Evolutionary conservation across 176 grass and related monocot species (phyloP).

Genomic region (Bonia amplexicaulis): DNA sequence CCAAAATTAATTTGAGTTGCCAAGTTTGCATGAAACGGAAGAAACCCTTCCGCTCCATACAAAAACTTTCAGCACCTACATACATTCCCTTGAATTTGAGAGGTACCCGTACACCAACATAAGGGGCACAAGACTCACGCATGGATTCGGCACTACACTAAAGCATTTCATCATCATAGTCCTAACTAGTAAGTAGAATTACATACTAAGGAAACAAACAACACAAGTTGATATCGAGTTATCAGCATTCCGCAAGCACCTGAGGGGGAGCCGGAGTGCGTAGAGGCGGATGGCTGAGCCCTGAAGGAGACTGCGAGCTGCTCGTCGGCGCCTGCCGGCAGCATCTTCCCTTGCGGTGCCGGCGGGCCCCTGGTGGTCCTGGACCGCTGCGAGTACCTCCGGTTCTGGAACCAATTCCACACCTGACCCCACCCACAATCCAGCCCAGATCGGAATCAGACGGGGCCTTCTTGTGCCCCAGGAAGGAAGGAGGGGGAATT

Average conservation of each 20-base stretch:
- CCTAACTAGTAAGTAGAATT: background rate
- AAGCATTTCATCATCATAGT: background rate
- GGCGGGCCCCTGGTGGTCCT: slow-evolving; percentile 40
- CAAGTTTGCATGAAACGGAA: background rate
- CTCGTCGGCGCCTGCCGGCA: slow-evolving; percentile 36
- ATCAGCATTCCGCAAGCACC: slow-evolving; percentile 24
- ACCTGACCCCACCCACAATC: slow-evolving; percentile 48
- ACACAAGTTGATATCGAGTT: background rate
- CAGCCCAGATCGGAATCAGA: background rate
- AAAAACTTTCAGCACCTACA: background rate
- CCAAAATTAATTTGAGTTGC: background rate
- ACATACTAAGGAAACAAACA: background rate
- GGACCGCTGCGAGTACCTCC: slow-evolving; percentile 86
- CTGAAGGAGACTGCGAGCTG: slow-evolving; percentile 42
- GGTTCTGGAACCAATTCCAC: slow-evolving; percentile 99
- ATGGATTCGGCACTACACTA: background rate
- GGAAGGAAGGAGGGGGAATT: background rate
- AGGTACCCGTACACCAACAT: background rate
- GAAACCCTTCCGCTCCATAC: background rate
- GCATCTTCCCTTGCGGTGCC: slow-evolving; percentile 28
- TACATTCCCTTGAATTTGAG: background rate
- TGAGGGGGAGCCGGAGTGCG: slow-evolving; percentile 32
- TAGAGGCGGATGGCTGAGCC: slow-evolving; percentile 29
- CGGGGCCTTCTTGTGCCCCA: background rate
- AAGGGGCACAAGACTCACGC: background rate